Base-by-base conservation (phyloP, 805 yeast genomes). In the Saturnispora silvae region DNA sequence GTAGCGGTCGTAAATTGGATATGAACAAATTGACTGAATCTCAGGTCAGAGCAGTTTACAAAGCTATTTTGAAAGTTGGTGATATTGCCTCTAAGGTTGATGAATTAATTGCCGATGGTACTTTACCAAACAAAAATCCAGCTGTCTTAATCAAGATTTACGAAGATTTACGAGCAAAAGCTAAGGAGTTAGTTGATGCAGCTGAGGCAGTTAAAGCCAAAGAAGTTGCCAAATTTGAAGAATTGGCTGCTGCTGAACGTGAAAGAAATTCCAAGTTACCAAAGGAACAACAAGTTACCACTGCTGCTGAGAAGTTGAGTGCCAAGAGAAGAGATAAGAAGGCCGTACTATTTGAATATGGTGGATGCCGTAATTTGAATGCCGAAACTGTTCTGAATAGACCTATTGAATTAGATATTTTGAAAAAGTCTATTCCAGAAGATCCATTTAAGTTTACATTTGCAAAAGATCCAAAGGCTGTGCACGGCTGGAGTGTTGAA, bases 331-430 rank as follows among this genome's bases (percentile, higher is more conserved):
- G 77, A 53, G 96, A 87, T 51, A 81, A 84, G 59, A 84, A 81
- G 58, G 96, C 96, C 0, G 79, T 86, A 14, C 60, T 89, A 33
- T 87, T 92, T 57, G 94, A 85, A 46, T 86, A 79, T 57, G 78
- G 77, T 42, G 89, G 86, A 29, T 95, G 87, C 31, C 82, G 83
- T 57, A 80, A 80, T 45, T 63, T 92, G 49, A 92, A 92, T 60
- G 97, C 98, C 0, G 98, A 92, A 56, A 65, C 84, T 34, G 70
- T 92, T 14, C 47, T 86, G 11, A 73, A 77, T 42, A 75, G 98
- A 47, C 95, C 96, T 0, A 71, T 67, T n/a, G 96, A 92, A 51
- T 67, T 92, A 77, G 70, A 70, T 34, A 56, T 79, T 13, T 60
- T 92, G 38, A 72, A 72, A 33, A 65, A 69, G 11, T 57, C 51